Base-by-base conservation (phyloP, 768 basidiomycete genomes). In the Termitomyces sp. region DNA sequence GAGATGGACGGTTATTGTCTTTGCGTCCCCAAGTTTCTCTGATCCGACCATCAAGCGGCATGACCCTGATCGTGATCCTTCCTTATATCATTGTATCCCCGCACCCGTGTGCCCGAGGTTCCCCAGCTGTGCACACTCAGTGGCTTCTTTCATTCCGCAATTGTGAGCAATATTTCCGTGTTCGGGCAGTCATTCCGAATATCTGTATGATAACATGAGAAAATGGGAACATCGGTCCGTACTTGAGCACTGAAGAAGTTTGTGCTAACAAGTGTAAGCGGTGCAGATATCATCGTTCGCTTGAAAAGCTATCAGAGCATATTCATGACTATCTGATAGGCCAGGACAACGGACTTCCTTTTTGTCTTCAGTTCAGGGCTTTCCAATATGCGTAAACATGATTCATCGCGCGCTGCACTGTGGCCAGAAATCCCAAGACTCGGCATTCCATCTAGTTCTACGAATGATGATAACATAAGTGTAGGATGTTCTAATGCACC, bases 1-100 rank as follows among this genome's bases (percentile, higher is more conserved):
- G 44, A 10, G 9, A 32, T 32, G 30, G 28, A 17, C 49, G 41
- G n/a, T 59, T 64, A 64, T 64, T 64, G 63, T 64, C 57, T 59
- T 53, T 15, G 3, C 22, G 21, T 51, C 57, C 51, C 11, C 10
- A 35, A 21, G 2, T 14, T 21, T 22, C 14, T 34, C 48, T 34
- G 35, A 19, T 21, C 22, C 26, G 40, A 21, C 17, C 34, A 34
- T 34, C 41, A 41, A 30, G 17, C 41, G 30, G 42, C 51, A 10
- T 52, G 41, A 41, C 51, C 51, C 51, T 51, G 38, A 30, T 7
- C n/a, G n/a, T n/a, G n/a, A n/a, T n/a, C n/a, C n/a, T n/a, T n/a
- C n/a, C n/a, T n/a, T n/a, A n/a, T n/a, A n/a, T n/a, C 7, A 35
- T 44, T 53, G 42, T 53, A 34, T 24, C 7, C 45, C 19, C 45